Evolutionary conservation across 2,329 filamentous ascomycete genomes (phyloP), one percentile per base, ranked within the genome.

Genomic region (Aspergillus brasiliensis): DNA sequence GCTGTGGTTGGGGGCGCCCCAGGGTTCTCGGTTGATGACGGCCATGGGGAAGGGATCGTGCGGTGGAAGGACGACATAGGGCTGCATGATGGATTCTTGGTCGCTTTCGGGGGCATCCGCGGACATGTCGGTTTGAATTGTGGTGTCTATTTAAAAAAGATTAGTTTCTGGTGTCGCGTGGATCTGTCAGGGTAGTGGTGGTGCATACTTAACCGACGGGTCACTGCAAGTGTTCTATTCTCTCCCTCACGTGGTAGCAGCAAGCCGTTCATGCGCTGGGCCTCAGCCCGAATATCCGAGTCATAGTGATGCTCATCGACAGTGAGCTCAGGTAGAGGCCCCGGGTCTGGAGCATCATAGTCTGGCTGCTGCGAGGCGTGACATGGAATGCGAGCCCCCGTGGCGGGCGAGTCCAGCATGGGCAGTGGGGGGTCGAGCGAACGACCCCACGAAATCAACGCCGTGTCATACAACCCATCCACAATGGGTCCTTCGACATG

Each of bases 401-500:
- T 73, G 3, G 85, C 85, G 0, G 85, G 83, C 1, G 75, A 78
- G n/a, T 78, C 73, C 15, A 83, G 73, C 55, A 79, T 83, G 4
- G 88, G 88, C 6, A 90, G 71, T 0, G 84, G 80, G 2, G 88
- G 87, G 0, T 86, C 76, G 0, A 91, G 70, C 1, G 77, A 75
- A 61, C 86, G 87, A 63, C 88, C 81, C 90, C 90, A 94, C 0
- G 87, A 89, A 7, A 92, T 81, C 40, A 92, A 72, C 0, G 88
- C 88, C 63, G 88, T 87, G 63, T 94, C 91, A 70, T 91, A 92
- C 23, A 93, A 75, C 1, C 86, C 86, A 67, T 92, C 88, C 0
- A 93, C 90, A 59, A 93, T 90, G 0, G 89, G 85, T 0, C 91
- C 91, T 75, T 93, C 89, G 0, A 92, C 71, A 57, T 91, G 89